Evolutionary conservation across 176 grass and related monocot genomes (phyloP).

Genomic region (Paspalum vaginatum): DNA sequence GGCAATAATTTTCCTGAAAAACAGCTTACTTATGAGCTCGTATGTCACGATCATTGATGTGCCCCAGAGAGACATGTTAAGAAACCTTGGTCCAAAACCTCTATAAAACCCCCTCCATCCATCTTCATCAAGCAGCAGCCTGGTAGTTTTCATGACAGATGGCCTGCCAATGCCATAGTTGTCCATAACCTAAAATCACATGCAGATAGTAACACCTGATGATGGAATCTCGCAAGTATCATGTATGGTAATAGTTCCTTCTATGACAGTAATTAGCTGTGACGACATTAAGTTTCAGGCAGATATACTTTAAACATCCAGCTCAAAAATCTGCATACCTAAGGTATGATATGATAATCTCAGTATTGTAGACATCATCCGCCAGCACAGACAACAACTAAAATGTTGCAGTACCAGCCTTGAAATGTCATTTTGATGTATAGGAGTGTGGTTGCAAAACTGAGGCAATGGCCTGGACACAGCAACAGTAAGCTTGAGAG

Average conservation of each 20-base stretch:
- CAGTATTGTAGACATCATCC: slow-evolving; percentile 24
- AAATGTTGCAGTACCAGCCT: not conserved
- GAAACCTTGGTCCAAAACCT: slow-evolving; percentile 88
- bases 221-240: slow-evolving; percentile 2
- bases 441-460: slow-evolving; percentile 2
- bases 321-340: slow-evolving; percentile 26
- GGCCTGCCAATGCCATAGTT: slow-evolving; percentile 77
- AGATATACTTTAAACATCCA: not conserved
- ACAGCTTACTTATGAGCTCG: slow-evolving; percentile 83
- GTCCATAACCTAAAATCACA: slow-evolving; percentile 77
- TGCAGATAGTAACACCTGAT: not conserved
- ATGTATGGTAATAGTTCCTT: not conserved
- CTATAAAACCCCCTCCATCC: slow-evolving; percentile 94
- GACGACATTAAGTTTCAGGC: not conserved
- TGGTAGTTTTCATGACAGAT: slow-evolving; percentile 74
- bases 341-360: slow-evolving; percentile 23
- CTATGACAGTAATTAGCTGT: not conserved
- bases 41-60: slow-evolving; percentile 99
- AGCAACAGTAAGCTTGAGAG: slow-evolving; percentile 3
- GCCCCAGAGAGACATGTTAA: slow-evolving; percentile 99
- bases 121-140: slow-evolving; percentile 73
- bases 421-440: slow-evolving; percentile 24
- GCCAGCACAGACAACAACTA: slow-evolving; percentile 1
- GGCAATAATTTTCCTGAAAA: not conserved
- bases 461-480: not conserved